phyloP scores from a whole-genome alignment of 306 rosid genomes.

The Prunus fruticosa region DNA sequence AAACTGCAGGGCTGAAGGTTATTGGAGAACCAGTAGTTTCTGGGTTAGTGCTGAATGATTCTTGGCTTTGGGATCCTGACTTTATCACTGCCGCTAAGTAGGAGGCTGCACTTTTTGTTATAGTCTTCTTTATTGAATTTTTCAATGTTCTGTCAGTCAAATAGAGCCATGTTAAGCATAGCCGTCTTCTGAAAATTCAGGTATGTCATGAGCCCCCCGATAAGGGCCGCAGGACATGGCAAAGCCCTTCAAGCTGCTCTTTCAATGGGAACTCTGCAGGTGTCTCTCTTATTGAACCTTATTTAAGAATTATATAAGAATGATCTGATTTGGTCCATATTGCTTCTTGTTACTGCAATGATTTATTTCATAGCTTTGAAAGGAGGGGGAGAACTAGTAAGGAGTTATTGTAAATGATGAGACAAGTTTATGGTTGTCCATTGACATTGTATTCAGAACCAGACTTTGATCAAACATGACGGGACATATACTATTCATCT shows the following conservation, averaged over 20 bases:
- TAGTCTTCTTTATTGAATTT: neutral
- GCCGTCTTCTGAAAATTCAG: constrained; percentile 44
- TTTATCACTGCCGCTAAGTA: constrained; percentile 80
- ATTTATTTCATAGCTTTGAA: neutral
- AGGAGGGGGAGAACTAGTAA: neutral
- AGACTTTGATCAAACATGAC: neutral
- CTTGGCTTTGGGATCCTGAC: constrained; percentile 92
- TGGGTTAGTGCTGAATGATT: constrained; percentile 84
- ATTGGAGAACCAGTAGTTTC: constrained; percentile 87
- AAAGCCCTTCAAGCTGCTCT: constrained; percentile 96
- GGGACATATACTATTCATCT: neutral
- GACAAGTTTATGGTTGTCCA: neutral
- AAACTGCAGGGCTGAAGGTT: constrained; percentile 71
- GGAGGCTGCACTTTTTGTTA: constrained; percentile 23
- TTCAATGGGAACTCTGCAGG: constrained; percentile 84
- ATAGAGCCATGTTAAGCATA: constrained; percentile 8
- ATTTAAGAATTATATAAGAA: too few species aligned
- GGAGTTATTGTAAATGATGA: neutral
- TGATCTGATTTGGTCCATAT: neutral
- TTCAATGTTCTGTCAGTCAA: neutral
- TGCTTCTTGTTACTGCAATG: neutral
- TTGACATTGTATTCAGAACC: neutral
- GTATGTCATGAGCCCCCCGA: constrained; percentile 98
- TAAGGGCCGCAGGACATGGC: constrained; percentile 74
- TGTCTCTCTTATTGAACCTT: constrained; percentile 21